These are phyloP conservation scores for Cercospora zeae-maydis DNA, from an alignment of 2,329 filamentous ascomycete species.

Conservation along the genomic window DNA sequence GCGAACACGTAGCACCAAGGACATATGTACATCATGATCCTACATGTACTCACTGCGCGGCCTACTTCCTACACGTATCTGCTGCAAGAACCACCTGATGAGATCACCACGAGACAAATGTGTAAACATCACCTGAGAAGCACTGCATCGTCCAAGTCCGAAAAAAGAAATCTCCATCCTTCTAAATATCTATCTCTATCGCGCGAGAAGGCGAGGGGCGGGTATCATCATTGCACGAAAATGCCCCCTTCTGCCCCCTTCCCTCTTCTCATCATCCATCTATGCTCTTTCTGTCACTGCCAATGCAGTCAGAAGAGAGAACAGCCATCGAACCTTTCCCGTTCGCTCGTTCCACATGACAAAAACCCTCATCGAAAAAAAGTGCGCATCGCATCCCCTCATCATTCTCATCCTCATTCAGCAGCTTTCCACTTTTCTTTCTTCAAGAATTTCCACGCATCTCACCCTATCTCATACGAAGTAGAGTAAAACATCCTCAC, in stretches of 20 bases:
- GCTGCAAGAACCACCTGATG: no score
- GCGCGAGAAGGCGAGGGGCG: not conserved
- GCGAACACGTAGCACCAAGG: constrained; percentile 1
- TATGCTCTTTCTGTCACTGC: not conserved
- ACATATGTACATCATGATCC: not conserved
- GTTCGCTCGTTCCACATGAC: not conserved
- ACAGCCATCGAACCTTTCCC: not conserved
- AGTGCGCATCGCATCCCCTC: not conserved
- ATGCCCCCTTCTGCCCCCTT: not conserved
- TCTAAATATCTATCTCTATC: not conserved
- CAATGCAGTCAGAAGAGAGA: no score
- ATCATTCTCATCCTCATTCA: not conserved
- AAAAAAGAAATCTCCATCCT: not conserved
- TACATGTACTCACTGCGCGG: not conserved
- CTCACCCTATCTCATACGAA: no score
- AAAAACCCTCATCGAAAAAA: not conserved
- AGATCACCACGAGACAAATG: no score
- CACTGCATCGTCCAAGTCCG: no score
- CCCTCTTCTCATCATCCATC: not conserved
- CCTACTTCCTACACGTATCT: no score
- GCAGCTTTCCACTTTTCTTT: not conserved
- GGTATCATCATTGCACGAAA: not conserved
- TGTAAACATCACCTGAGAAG: no score
- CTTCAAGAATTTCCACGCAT: not conserved
- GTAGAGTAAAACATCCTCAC: no score